These are phyloP conservation scores for Apiospora hydei DNA, from an alignment of 2,329 filamentous ascomycete species.

Conservation along the genomic window DNA sequence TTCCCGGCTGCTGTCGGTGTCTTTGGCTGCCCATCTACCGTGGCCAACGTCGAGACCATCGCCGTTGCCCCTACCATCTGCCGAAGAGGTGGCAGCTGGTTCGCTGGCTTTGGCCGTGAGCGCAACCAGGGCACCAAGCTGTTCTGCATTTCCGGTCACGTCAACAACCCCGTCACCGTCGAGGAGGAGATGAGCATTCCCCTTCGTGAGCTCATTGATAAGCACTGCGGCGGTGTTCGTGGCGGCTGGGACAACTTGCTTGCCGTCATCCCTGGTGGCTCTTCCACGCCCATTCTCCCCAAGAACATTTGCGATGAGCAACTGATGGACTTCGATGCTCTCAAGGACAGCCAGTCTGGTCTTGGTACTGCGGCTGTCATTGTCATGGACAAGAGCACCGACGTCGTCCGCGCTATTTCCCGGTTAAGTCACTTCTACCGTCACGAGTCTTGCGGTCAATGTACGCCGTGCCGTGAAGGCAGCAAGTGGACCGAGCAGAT, in stretches of 20 bases:
- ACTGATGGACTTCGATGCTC: conserved; percentile 97
- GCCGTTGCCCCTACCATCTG: conserved; percentile 96
- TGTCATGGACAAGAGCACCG: conserved; percentile 98
- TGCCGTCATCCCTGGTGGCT: conserved; percentile 94
- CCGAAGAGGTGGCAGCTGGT: conserved; percentile 91
- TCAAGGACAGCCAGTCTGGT: conserved; percentile 98
- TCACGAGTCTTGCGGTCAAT: conserved; percentile 98
- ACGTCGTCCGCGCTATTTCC: conserved; percentile 92
- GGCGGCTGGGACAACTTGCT: conserved; percentile 98
- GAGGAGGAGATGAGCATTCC: conserved; percentile 99
- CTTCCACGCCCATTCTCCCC: conserved; percentile 93
- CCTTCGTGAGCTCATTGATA: conserved; percentile 93
- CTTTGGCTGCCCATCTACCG: conserved; percentile 96
- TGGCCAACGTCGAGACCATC: conserved; percentile 97
- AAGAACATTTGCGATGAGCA: conserved; percentile 91
- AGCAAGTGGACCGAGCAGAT: conserved; percentile 99
- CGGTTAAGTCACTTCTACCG: conserved; percentile 96
- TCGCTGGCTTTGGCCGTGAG: conserved; percentile 91
- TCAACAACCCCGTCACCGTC: conserved; percentile 98
- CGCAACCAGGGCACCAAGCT: conserved; percentile 97
- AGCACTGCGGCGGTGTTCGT: conserved; percentile 95
- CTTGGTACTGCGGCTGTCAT: conserved; percentile 97
- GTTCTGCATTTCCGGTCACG: conserved; percentile 97
- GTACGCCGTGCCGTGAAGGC: conserved; percentile 98
- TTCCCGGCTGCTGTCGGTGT: conserved; percentile 97